Base-by-base conservation (phyloP, 176 grass and related monocot genomes). In the Musa acuminata region DNA sequence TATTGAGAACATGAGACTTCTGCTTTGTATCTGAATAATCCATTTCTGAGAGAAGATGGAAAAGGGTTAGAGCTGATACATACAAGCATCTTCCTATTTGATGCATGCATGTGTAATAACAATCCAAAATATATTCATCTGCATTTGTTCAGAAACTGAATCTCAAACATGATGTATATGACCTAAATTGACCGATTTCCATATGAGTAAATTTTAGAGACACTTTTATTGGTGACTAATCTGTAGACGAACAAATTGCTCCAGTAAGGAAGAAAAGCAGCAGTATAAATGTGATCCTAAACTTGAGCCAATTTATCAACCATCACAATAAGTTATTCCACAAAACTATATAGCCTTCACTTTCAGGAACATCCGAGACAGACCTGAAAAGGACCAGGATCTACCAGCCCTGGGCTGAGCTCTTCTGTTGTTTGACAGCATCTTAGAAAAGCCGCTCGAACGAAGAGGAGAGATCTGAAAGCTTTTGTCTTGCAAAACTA, bases 331-430 rank as follows among this genome's bases (percentile, higher is more conserved):
- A 29, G 17, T 7, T 17, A 72, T 20, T 63, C 17, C 8, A 54
- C 48, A 62, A 52, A 29, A 62, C 67, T 74, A 58, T 67, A 57
- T 51, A 75, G 71, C 11, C 48, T 23, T 51, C 3, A 48, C 22
- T 35, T 0, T 53, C 55, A 58, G 59, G 49, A 76, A 35, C 17
- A 24, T 49, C 49, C 24, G 7, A 49, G 69, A 14, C 68, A 23
- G 52, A 91, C 92, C 92, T 89, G 92, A 87, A 78, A 96, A 96
- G 53, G 85, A 96, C 84, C 85, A 96, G 85, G 87, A 92, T 89
- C 92, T 89, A 51, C 75, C 64, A 59, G 89, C 80, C 82, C 92
- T 92, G 60, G 79, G 82, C 89, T 87, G 89, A 17, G 87, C 88
- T 84, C 89, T 87, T 52, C 92, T 79, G 64, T 52, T 82, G 68